Base-by-base conservation (phyloP, 768 basidiomycete genomes). In the Sporobolomyces pararoseus region DNA sequence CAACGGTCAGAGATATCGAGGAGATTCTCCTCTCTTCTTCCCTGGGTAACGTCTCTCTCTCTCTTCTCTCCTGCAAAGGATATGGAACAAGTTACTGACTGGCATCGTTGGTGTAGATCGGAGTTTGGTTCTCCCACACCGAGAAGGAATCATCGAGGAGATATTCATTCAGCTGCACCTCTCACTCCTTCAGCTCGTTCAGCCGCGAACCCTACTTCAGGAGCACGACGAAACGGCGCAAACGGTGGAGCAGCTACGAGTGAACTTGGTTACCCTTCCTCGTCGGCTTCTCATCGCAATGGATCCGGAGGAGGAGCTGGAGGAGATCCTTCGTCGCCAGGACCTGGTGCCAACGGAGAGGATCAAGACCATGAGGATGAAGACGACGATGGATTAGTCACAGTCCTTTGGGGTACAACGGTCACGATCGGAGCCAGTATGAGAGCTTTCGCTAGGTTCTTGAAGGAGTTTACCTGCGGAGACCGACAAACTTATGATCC, bases 391-490 rank as follows among this genome's bases (percentile, higher is more conserved):
- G 80, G 80, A 62, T 84, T 91, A 85, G 90, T 79, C 44, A 81
- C 80, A 63, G 92, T 91, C 29, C 91, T 99, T 70, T 99, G 96
- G 95, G 96, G 96, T 35, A 99, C 96, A 0, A 94, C 91, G 2
- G 93, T 99, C 76, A 89, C 90, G 73, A 84, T 99, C 32, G 84
- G 86, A 4, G 89, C 95, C 78, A 89, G 90, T 17, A 96, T 97
- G 90, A 88, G 87, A 76, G 80, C 88, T 25, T 98, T 97, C 82
- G 85, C 87, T 60, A 87, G 89, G 44, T 97, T 97, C 79, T 81
- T 99, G 65, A 86, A 85, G 55, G 89, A 91, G 0, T 99, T 97
- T 84, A 97, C 96, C 78, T 82, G 83, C 0, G 83, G 89, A 69
- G 90, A 95, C 78, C 84, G 73, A 0, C 75, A 76, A 39, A 53